Evolutionary conservation across 139 green algal species (phyloP), one percentile per base, ranked within the genome.

Genomic region (Asterochloris sp.): DNA sequence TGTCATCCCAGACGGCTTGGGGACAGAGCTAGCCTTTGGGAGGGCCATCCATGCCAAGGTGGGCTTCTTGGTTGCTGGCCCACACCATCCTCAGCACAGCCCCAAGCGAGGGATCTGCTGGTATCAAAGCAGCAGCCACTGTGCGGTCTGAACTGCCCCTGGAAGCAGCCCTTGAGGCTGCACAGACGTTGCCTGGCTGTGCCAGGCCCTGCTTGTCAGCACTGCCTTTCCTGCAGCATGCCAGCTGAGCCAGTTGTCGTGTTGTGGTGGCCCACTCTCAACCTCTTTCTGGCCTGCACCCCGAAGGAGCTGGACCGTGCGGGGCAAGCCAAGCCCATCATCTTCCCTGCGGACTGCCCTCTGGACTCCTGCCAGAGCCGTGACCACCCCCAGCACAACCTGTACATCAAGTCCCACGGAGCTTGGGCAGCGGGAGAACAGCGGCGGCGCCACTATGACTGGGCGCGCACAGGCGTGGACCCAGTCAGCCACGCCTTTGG

Each of bases 401-500:
- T 83, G 78, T 95, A 95, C 80, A 73, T 93, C 13, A 78, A 69
- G 11, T 92, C 84, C n/a, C 92, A 95, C 80, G 84, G 67, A 0
- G 87, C 89, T 27, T 94, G 89, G 82, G 80, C 19, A 23, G 84
- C 85, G 86, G 90, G 89, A 16, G 91, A 94, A 85, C 91, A 94
- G 83, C 83, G 86, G 38, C 83, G 78, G 8, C 85, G 92, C 2
- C 76, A 83, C 26, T 96, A 96, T 82, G 85, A 96, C 80, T 95
- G 91, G 92, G 54, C 84, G 13, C 68, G 38, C 21, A 69, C 87
- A 10, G 85, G 86, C 11, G 75, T 94, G 8, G 80, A 95, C 84
- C 90, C 90, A 0, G 67, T 38, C 12, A 64, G 28, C 47, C 78
- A 83, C 38, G 73, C 67, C 29, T 83, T 84, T 79, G 80, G 62